Percentiles rank a stretch among this genome's conserved stretches.
Evolutionary conservation across 2,329 filamentous ascomycete species (phyloP).

Genomic region (Fusarium udum): DNA sequence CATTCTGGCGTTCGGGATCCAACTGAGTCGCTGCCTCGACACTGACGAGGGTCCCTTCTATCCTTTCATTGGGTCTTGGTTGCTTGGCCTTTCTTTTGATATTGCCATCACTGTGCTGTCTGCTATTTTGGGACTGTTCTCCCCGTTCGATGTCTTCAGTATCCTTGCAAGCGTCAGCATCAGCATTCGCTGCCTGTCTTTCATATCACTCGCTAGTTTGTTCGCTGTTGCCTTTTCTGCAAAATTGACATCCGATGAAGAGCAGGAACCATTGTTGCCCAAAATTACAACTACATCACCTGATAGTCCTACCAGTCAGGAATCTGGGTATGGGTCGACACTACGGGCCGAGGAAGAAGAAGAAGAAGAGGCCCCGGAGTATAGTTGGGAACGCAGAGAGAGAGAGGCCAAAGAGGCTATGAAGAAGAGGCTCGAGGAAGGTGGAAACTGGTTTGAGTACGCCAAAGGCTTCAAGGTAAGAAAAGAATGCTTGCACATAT

Average conservation of each 20-base stretch:
- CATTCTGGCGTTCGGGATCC: constrained; percentile 70
- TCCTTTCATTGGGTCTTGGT: constrained; percentile 71
- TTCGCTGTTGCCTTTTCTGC: constrained; percentile 21
- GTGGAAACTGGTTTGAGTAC: constrained; percentile 82
- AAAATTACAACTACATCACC: constrained; percentile 36
- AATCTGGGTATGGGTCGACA: constrained; percentile 55
- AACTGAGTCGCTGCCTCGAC: constrained; percentile 64
- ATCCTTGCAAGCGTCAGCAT: constrained; percentile 39
- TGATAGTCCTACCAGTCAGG: constrained; percentile 38
- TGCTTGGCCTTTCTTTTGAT: constrained; percentile 67
- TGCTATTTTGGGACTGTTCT: constrained; percentile 4
- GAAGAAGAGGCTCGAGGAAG: constrained; percentile 75
- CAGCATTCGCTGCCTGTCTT: constrained; percentile 30
- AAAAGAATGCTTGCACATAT: neutral
- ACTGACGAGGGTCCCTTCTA: constrained; percentile 65
- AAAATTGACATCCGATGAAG: constrained; percentile 58
- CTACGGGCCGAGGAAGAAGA: constrained; percentile 49
- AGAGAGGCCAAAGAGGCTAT: constrained; percentile 66
- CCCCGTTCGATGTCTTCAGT: constrained; percentile 23
- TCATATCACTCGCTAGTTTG: constrained; percentile 28
- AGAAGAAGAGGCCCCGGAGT: constrained; percentile 58
- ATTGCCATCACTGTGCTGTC: constrained; percentile 52
- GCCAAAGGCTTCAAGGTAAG: constrained; percentile 73
- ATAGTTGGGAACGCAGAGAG: constrained; percentile 62
- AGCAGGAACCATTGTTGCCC: constrained; percentile 66